Conservation (phyloP, 2,329 filamentous ascomycete species). For the Nothopassalora personata region DNA sequence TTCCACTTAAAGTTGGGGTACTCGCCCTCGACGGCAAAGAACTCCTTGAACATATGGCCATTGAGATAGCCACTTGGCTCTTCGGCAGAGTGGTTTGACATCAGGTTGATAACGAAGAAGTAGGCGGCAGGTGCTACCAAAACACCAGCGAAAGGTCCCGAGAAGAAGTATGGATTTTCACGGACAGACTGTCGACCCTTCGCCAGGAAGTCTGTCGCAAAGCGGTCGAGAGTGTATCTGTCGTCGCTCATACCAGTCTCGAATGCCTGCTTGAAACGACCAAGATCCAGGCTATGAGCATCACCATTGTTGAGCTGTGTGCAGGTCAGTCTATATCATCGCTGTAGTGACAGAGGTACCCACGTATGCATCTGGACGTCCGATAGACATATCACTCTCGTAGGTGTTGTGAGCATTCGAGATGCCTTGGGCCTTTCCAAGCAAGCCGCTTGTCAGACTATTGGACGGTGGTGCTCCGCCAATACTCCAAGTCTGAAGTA, state of each 20-base stretch:
- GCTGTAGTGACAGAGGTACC: neutral
- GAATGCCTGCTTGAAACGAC: conserved; percentile 19
- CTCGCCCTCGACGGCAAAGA: conserved; percentile 23
- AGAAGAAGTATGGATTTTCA: conserved; percentile 32
- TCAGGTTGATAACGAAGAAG: conserved; percentile 28
- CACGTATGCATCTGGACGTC: conserved; percentile 21
- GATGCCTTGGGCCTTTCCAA: conserved; percentile 23
- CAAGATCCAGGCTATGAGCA: conserved; percentile 21
- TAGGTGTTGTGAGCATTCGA: conserved; percentile 32
- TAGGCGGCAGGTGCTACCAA: conserved; percentile 25
- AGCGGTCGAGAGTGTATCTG: conserved; percentile 20
- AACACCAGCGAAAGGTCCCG: conserved; percentile 24
- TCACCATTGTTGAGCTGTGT: conserved; percentile 15
- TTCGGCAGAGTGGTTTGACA: conserved; percentile 23
- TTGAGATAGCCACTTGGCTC: conserved; percentile 22
- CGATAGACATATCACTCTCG: conserved; percentile 29
- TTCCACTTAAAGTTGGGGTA: conserved; percentile 21
- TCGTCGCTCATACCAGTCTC: conserved; percentile 13
- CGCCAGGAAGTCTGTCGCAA: conserved; percentile 12
- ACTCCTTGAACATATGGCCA: conserved; percentile 22
- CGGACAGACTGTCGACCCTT: conserved; percentile 24
- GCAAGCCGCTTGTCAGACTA: conserved; percentile 10
- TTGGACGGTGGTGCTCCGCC: conserved; percentile 22
- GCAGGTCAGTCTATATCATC: neutral
- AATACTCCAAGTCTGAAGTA: conserved; percentile 24